These are phyloP conservation scores for Coemansia sp. DNA, from an alignment of 192 early-diverging fungal genomes.

Conservation along the genomic window DNA sequence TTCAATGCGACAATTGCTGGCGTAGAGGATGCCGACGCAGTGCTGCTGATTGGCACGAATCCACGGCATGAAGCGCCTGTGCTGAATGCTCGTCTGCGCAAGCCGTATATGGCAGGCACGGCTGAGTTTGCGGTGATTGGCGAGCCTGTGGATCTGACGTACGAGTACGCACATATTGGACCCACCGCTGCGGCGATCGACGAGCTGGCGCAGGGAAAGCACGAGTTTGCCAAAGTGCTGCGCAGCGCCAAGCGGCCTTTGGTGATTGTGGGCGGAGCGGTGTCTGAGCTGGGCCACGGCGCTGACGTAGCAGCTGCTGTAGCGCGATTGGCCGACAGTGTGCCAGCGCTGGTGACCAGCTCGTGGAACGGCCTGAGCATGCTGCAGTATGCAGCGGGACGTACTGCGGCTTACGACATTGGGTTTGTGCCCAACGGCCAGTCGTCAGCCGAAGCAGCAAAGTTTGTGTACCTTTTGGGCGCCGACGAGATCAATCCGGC, in stretches of 20 bases:
- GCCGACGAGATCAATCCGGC: slow-evolving; percentile 80
- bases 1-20: slow-evolving; percentile 82
- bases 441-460: slow-evolving; percentile 23
- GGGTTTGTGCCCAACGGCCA: slow-evolving; percentile 73
- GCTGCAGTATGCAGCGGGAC: slow-evolving; percentile 83
- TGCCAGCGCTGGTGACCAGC: slow-evolving; percentile 67
- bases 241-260: slow-evolving; percentile 86
- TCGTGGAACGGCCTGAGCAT: slow-evolving; percentile 91
- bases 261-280: slow-evolving; percentile 82
- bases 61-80: slow-evolving; percentile 95
- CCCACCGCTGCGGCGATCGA: slow-evolving; percentile 64
- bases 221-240: slow-evolving; percentile 74
- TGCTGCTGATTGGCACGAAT: slow-evolving; percentile 92
- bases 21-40: slow-evolving; percentile 89
- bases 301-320: slow-evolving; percentile 73
- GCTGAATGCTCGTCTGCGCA: slow-evolving; percentile 94
- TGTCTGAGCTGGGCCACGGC: slow-evolving; percentile 66
- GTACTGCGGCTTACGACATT: slow-evolving; percentile 87
- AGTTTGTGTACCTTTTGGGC: slow-evolving; percentile 89
- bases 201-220: slow-evolving; percentile 63
- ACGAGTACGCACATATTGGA: slow-evolving; percentile 88
- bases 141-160: slow-evolving; percentile 74
- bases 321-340: slow-evolving; percentile 69
- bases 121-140: slow-evolving; percentile 84
- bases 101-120: slow-evolving; percentile 82